A percentile compares a stretch with the other conserved stretches of the same genome.
These are phyloP conservation scores for Saccharomycopsis guyanensis DNA, from an alignment of 805 yeast species.

Conservation along the genomic window DNA sequence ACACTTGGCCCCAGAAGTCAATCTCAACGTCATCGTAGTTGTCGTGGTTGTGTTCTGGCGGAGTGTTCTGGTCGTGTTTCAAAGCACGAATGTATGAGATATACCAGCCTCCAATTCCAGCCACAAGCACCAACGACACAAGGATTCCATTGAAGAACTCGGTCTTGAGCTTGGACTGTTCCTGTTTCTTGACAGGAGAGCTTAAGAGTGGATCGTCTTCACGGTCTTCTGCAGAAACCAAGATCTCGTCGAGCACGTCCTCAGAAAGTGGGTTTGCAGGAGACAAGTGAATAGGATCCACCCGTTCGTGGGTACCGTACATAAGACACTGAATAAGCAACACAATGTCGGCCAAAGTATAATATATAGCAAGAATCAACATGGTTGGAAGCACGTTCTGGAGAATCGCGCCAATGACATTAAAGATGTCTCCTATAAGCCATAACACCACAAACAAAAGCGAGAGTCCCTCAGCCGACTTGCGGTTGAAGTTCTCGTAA, in stretches of 20 bases:
- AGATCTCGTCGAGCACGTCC: conserved; percentile 57
- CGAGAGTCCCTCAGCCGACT: conserved; percentile 86
- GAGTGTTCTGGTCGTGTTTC: conserved; percentile 20
- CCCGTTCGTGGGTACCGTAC: conserved; percentile 45
- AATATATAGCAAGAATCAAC: conserved; percentile 87
- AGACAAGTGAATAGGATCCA: conserved; percentile 72
- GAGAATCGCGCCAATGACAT: conserved; percentile 81
- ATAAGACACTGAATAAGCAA: conserved; percentile 75
- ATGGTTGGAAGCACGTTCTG: conserved; percentile 93
- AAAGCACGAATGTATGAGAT: conserved; percentile 48
- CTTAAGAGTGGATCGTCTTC: conserved; percentile 16
- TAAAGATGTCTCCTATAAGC: conserved; percentile 91
- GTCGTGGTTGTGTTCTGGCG: conserved; percentile 26
- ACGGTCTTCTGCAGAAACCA: conserved; percentile 25
- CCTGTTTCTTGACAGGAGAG: conserved; percentile 26
- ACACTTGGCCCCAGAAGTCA: conserved; percentile 75
- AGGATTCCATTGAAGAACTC: conserved; percentile 27
- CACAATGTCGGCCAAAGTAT: conserved; percentile 84
- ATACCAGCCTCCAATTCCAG: conserved; percentile 88
- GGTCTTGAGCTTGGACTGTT: conserved; percentile 1
- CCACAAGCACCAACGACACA: conserved; percentile 56
- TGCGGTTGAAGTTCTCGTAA: conserved; percentile 80
- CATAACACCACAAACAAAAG: conserved; percentile 79
- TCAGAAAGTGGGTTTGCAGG: conserved; percentile 84
- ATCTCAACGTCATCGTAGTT: conserved; percentile 44